Evolutionary conservation across 257 asterid species (phyloP).

Genomic region (Solanum paucissectum): DNA sequence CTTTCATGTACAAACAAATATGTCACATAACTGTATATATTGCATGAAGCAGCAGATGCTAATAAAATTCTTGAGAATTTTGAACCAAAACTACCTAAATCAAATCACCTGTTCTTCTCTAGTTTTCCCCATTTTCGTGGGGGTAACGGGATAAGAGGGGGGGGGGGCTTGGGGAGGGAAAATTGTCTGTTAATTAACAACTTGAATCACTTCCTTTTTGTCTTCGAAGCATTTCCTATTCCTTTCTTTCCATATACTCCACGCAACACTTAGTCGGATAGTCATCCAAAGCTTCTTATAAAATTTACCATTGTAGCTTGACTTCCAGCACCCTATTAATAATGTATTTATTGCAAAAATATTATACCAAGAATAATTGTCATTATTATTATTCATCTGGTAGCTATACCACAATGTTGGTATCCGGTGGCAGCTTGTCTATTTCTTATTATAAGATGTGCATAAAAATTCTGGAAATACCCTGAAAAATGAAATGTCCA

Average conservation of each 20-base stretch:
- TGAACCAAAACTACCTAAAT: not conserved
- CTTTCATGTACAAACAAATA: not conserved
- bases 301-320: not conserved
- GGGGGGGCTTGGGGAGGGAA: not conserved
- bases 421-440: not conserved
- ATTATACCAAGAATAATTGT: not conserved
- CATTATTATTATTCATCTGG: not conserved
- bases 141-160: not conserved
- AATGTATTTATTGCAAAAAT: not conserved
- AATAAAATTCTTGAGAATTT: not conserved
- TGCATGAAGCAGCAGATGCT: not conserved
- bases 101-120: not conserved
- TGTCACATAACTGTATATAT: not conserved
- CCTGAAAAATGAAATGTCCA: not conserved
- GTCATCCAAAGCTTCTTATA: not conserved
- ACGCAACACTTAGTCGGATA: not conserved
- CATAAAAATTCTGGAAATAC: not conserved
- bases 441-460: not conserved
- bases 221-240: not conserved
- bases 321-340: not conserved
- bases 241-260: not conserved
- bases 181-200: not conserved
- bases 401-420: not conserved
- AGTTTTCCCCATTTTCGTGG: not conserved
- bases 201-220: not conserved